A percentile compares a stretch with the other conserved stretches of the same genome.
These are phyloP conservation scores for Wickerhamiella bombiphila DNA, from an alignment of 805 yeast species.

Conservation along the genomic window DNA sequence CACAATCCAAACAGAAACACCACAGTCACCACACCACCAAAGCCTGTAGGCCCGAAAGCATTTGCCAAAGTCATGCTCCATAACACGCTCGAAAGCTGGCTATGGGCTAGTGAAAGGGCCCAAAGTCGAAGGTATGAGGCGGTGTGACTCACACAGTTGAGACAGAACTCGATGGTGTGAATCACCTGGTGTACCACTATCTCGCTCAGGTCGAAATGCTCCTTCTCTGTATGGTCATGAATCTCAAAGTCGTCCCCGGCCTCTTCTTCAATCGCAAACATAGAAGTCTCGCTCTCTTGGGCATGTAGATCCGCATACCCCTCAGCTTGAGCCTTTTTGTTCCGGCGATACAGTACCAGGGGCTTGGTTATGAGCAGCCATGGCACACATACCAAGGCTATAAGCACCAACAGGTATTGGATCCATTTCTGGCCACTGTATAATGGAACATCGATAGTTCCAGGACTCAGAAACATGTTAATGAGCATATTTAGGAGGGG, in stretches of 20 bases:
- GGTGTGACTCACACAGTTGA: slow-evolving; percentile 93
- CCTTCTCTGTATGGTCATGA: slow-evolving; percentile 30
- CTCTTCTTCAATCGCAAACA: slow-evolving; percentile 22
- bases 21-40: slow-evolving; percentile 51
- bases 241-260: slow-evolving; percentile 16
- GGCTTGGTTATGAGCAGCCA: slow-evolving; percentile 84
- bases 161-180: slow-evolving; percentile 93
- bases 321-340: slow-evolving; percentile 32
- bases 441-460: slow-evolving; percentile 62
- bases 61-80: slow-evolving; percentile 91
- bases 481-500: slow-evolving; percentile 89
- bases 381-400: slow-evolving; percentile 84
- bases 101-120: slow-evolving; percentile 95
- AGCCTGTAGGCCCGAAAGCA: slow-evolving; percentile 58
- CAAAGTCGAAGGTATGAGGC: slow-evolving; percentile 92
- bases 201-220: slow-evolving; percentile 69
- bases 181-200: slow-evolving; percentile 94
- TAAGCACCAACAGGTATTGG: slow-evolving; percentile 53
- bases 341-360: slow-evolving; percentile 43
- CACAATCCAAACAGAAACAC: slow-evolving; percentile 83
- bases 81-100: slow-evolving; percentile 80
- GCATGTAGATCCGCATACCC: slow-evolving; percentile 39
- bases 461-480: slow-evolving; percentile 90
- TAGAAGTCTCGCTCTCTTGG: slow-evolving; percentile 22
- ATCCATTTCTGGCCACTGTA: slow-evolving; percentile 67